Evolutionary conservation across 2,329 filamentous ascomycete species (phyloP).

Genomic region (Phaeosphaeriaceae sp.): DNA sequence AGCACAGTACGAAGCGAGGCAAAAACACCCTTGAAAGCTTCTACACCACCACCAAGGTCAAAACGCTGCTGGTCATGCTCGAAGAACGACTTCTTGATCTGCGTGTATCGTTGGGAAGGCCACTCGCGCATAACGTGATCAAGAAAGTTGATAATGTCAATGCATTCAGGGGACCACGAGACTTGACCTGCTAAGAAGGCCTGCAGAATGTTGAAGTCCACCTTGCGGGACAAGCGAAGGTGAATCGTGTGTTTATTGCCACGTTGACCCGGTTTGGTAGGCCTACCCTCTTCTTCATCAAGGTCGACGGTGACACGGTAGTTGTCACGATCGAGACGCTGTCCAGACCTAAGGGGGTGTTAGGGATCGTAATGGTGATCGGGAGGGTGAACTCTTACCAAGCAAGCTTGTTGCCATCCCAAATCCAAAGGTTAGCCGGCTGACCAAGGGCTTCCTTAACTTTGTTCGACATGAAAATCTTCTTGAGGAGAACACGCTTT

Average conservation of each 20-base stretch:
- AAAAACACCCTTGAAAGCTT: constrained; percentile 89
- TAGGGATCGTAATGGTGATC: constrained; percentile 4
- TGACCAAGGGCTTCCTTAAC: constrained; percentile 63
- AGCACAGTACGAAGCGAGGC: constrained; percentile 80
- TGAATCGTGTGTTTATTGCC: constrained; percentile 65
- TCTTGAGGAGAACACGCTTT: constrained; percentile 72
- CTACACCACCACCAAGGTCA: constrained; percentile 68
- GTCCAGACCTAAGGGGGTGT: constrained; percentile 30
- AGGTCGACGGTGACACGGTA: constrained; percentile 69
- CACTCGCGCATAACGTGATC: constrained; percentile 85
- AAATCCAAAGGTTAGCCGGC: constrained; percentile 66
- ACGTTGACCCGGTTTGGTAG: constrained; percentile 16
- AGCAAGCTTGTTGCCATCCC: constrained; percentile 82
- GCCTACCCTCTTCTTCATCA: constrained; percentile 64
- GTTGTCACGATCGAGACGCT: constrained; percentile 35
- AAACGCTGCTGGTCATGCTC: constrained; percentile 56
- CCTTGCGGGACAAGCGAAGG: constrained; percentile 68
- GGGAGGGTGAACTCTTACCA: constrained; percentile 63
- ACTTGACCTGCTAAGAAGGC: constrained; percentile 68
- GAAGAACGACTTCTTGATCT: constrained; percentile 87
- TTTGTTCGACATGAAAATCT: constrained; percentile 73
- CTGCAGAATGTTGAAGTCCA: constrained; percentile 71
- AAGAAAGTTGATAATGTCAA: constrained; percentile 86
- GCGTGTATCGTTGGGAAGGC: constrained; percentile 70
- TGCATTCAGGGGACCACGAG: constrained; percentile 61